Evolutionary conservation across 2,329 filamentous ascomycete species (phyloP).

Genomic region (Monosporascus sp.): DNA sequence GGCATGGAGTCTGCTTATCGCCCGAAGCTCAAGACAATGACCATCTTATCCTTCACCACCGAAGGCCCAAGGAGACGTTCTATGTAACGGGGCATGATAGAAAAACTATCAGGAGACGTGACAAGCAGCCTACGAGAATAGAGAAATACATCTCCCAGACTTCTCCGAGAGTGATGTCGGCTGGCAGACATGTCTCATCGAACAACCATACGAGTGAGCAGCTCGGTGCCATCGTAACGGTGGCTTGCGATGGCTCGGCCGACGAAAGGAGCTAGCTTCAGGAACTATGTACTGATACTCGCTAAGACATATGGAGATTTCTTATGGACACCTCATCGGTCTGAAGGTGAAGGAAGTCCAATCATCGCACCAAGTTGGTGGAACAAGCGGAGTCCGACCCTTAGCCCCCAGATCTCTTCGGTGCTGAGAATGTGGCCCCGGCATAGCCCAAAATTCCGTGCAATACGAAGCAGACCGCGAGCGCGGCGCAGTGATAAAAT

Average conservation of each 20-base stretch:
- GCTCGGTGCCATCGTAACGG: no score
- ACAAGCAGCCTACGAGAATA: background rate
- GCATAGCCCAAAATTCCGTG: no score
- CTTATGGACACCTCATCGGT: no score
- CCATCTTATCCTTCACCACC: background rate
- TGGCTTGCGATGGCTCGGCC: no score
- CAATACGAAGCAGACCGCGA: no score
- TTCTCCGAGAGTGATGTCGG: background rate
- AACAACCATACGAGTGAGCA: no score
- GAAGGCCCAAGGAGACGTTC: background rate
- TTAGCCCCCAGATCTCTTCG: background rate
- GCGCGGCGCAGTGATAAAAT: no score
- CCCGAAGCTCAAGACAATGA: slow-evolving; percentile 1
- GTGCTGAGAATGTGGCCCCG: background rate
- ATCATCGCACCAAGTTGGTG: background rate
- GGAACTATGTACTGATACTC: no score
- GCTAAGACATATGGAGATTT: no score
- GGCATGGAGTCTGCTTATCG: background rate
- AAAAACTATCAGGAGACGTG: background rate
- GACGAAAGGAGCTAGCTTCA: no score
- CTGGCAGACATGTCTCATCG: no score
- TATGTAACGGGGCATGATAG: slow-evolving; percentile 1
- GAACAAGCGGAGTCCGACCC: background rate
- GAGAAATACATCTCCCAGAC: background rate
- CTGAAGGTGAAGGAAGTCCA: background rate